Evolutionary conservation across 768 basidiomycete species (phyloP).

Genomic region (Boletus pseudo-olivaceus): DNA sequence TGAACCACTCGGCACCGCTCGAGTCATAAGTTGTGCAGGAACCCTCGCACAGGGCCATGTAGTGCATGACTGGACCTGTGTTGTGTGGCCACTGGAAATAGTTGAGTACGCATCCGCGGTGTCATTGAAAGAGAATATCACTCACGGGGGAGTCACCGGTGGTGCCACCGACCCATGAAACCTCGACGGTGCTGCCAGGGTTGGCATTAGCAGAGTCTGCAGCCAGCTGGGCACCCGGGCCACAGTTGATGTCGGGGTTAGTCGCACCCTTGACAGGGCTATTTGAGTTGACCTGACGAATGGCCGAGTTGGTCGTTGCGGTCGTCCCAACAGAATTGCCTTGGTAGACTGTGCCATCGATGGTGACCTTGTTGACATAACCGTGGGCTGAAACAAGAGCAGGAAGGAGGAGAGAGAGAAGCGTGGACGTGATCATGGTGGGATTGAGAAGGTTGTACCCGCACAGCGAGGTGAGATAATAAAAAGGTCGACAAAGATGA

Average conservation of each 20-base stretch:
- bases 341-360: conserved; percentile 28
- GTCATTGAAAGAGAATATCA: background rate
- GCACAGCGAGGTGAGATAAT: conserved; percentile 20
- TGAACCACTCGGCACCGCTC: conserved; percentile 64
- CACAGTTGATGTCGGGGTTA: conserved; percentile 58
- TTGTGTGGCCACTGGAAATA: conserved; percentile 47
- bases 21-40: conserved; percentile 56
- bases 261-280: conserved; percentile 52
- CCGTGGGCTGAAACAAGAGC: conserved; percentile 29
- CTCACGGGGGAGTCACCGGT: conserved; percentile 33
- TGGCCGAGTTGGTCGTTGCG: conserved; percentile 30
- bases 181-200: conserved; percentile 51
- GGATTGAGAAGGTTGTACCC: background rate
- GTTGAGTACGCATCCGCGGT: background rate
- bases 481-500: background rate
- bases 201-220: conserved; percentile 48
- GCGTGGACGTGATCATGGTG: conserved; percentile 14
- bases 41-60: conserved; percentile 61
- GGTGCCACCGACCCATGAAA: conserved; percentile 48
- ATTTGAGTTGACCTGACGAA: conserved; percentile 42
- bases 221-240: conserved; percentile 46
- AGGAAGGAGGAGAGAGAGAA: conserved; percentile 21
- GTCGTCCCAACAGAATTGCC: conserved; percentile 30
- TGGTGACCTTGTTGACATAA: conserved; percentile 23
- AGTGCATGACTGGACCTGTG: conserved; percentile 66